These are phyloP conservation scores for Fusarium sp. DNA, from an alignment of 2,329 filamentous ascomycete genomes.

Conservation along the genomic window DNA sequence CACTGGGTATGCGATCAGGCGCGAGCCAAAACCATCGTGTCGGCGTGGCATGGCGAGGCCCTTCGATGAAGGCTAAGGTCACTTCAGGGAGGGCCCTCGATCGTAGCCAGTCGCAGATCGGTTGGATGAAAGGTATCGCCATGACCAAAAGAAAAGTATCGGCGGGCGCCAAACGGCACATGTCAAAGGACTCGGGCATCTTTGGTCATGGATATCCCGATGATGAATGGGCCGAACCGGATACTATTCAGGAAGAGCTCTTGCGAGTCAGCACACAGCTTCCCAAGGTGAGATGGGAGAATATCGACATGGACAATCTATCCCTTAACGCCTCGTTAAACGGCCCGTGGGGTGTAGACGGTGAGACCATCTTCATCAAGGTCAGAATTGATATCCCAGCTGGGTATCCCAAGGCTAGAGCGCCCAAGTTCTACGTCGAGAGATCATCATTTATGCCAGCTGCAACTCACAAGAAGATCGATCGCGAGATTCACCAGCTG, in stretches of 20 bases:
- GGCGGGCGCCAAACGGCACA: constrained; percentile 55
- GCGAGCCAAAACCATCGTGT: constrained; percentile 43
- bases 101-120: constrained; percentile 67
- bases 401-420: constrained; percentile 66
- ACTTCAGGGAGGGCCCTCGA: constrained; percentile 54
- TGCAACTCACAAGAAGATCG: constrained; percentile 61
- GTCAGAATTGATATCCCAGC: constrained; percentile 69
- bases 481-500: constrained; percentile 66
- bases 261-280: constrained; percentile 70
- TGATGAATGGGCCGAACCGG: constrained; percentile 69
- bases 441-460: constrained; percentile 71
- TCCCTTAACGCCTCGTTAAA: constrained; percentile 70
- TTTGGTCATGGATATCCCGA: constrained; percentile 64
- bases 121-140: constrained; percentile 76
- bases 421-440: constrained; percentile 69
- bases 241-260: constrained; percentile 73
- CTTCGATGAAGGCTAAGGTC: constrained; percentile 68
- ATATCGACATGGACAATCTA: constrained; percentile 71
- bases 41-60: constrained; percentile 61
- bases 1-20: constrained; percentile 55
- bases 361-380: constrained; percentile 69
- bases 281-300: constrained; percentile 72
- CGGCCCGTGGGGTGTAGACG: constrained; percentile 70
- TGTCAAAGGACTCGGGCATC: constrained; percentile 63
- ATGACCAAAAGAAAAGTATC: constrained; percentile 67